A percentile compares a stretch with the other conserved stretches of the same genome.
phyloP scores from a whole-genome alignment of 495 filamentous ascomycete species.

The Recurvomyces mirabilis region DNA sequence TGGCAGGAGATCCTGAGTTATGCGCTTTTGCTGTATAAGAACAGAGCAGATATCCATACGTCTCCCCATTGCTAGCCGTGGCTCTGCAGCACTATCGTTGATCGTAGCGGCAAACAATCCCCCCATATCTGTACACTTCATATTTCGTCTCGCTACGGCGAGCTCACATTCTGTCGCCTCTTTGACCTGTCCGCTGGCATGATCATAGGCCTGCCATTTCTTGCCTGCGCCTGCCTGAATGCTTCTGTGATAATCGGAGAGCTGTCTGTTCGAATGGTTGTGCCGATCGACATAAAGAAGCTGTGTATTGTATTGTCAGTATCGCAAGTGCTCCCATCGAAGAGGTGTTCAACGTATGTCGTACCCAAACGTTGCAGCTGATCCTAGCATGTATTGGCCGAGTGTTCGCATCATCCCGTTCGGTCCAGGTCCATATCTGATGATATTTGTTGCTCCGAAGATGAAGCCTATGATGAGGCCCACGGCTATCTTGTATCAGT shows the following conservation, averaged over 20 bases:
- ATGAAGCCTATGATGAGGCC: constrained; percentile 96
- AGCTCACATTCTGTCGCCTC: too few species aligned
- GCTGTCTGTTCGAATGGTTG: constrained; percentile 80
- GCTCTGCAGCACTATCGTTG: too few species aligned
- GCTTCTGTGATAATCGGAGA: constrained; percentile 52
- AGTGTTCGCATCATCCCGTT: constrained; percentile 88
- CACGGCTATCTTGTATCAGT: constrained; percentile 50
- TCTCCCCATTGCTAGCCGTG: too few species aligned
- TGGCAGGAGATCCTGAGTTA: too few species aligned
- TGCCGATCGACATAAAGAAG: constrained; percentile 98
- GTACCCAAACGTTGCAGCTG: constrained; percentile 92
- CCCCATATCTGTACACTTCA: too few species aligned
- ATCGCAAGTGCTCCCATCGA: not conserved
- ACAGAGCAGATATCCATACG: too few species aligned
- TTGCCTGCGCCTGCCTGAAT: constrained; percentile 47
- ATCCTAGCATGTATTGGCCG: constrained; percentile 96
- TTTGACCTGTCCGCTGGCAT: constrained; percentile 39
- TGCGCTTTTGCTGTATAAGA: too few species aligned
- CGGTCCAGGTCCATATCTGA: constrained; percentile 83
- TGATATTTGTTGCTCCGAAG: constrained; percentile 86
- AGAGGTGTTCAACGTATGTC: constrained; percentile 18
- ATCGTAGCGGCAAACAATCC: too few species aligned
- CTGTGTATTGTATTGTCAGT: constrained; percentile 35
- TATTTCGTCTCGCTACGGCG: too few species aligned
- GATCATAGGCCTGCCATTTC: constrained; percentile 41